phyloP scores from a whole-genome alignment of 179 eudicot genomes.

The Silene noctiflora region DNA sequence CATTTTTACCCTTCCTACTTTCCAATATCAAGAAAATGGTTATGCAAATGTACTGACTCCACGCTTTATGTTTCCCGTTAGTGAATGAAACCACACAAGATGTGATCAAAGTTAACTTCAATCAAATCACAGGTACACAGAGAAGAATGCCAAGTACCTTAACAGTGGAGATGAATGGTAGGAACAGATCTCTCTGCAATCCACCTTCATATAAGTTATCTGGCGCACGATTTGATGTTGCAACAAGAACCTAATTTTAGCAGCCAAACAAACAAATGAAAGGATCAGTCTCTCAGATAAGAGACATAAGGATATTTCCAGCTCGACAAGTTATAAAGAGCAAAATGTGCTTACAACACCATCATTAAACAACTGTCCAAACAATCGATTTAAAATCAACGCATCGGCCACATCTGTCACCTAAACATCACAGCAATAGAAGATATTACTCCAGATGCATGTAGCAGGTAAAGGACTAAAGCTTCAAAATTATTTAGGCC shows the following conservation, averaged over 20 bases:
- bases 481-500: not conserved
- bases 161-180: conserved; percentile 78
- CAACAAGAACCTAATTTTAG: conserved; percentile 66
- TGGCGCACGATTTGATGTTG: conserved; percentile 96
- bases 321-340: conserved; percentile 1
- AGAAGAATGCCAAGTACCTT: conserved; percentile 46
- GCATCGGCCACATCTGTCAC: conserved; percentile 99
- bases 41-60: too few species aligned
- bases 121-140: not conserved
- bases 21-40: too few species aligned
- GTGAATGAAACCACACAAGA: too few species aligned
- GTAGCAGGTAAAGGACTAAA: not conserved
- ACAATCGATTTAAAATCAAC: conserved; percentile 77
- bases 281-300: not conserved
- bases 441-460: not conserved
- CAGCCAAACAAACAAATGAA: conserved; percentile 14
- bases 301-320: not conserved
- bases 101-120: too few species aligned
- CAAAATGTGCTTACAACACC: conserved; percentile 58
- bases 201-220: conserved; percentile 94
- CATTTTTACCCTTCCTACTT: too few species aligned
- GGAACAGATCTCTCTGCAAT: conserved; percentile 87
- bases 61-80: too few species aligned
- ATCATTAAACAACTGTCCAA: conserved; percentile 67
- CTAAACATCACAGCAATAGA: conserved; percentile 28